Conservation (phyloP, 2,329 filamentous ascomycete species). For the Pyricularia grisea region DNA sequence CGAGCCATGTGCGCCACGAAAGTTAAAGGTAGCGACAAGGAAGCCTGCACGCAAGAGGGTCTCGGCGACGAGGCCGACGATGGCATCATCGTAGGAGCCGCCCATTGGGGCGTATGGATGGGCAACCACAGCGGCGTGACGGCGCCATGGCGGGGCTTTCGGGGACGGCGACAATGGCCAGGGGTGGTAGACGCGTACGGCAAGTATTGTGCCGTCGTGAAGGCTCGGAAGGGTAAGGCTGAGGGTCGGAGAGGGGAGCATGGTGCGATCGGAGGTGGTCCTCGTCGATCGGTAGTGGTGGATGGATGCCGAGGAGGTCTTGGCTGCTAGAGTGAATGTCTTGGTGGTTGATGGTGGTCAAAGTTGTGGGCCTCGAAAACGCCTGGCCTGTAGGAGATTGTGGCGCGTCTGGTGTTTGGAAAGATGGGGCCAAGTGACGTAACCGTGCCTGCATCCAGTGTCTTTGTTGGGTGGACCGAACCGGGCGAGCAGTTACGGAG, state of each 20-base stretch:
- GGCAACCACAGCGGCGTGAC: slow-evolving; percentile 57
- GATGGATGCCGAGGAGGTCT: neutral
- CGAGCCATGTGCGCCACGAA: slow-evolving; percentile 70
- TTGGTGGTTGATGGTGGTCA: neutral
- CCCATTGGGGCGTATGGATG: slow-evolving; percentile 89
- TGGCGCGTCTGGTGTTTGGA: neutral
- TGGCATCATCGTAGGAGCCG: slow-evolving; percentile 72
- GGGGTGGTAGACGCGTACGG: slow-evolving; percentile 78
- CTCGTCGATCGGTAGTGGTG: neutral
- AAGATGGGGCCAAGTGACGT: neutral
- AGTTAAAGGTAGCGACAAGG: slow-evolving; percentile 84
- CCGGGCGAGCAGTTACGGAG: neutral
- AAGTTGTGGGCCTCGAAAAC: neutral
- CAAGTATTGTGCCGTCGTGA: slow-evolving; percentile 64
- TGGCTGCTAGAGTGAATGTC: neutral
- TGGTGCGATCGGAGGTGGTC: slow-evolving; percentile 12
- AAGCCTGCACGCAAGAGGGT: slow-evolving; percentile 62
- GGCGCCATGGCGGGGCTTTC: slow-evolving; percentile 30
- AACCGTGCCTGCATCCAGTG: neutral
- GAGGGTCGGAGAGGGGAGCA: slow-evolving; percentile 48
- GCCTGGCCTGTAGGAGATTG: neutral
- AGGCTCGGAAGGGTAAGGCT: slow-evolving; percentile 77
- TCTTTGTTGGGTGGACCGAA: neutral
- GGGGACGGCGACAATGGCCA: slow-evolving; percentile 25
- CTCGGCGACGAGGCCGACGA: slow-evolving; percentile 58